Evolutionary conservation across 2,329 filamentous ascomycete species (phyloP), one percentile per base, ranked within the genome.

Genomic region (Xylariaceae sp.): DNA sequence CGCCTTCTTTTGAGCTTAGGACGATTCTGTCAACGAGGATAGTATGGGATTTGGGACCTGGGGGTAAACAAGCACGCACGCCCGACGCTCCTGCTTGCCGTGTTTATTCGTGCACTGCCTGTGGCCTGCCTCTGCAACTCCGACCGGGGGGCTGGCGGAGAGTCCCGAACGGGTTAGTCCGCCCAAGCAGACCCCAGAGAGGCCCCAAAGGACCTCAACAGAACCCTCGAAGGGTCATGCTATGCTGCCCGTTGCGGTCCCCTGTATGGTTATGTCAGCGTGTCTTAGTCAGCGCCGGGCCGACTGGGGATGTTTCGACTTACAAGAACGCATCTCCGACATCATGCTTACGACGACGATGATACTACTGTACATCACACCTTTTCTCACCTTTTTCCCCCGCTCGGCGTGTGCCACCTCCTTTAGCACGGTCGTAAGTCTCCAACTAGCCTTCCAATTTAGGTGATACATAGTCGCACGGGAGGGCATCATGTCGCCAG

Each of bases 131-230:
- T 42, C 35, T 7, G 50, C 44, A 53, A 50, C 51, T 62, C 55
- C 52, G 47, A 56, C 9, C 8, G 23, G 23, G 23, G 23, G 23
- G 23, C 23, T 8, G 52, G 44, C 44, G 58, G 58, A 18, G 4
- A 10, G 53, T 0, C 61, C 35, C 1, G 47, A 59, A 52, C 2
- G 2, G 48, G 57, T 11, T 60, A 59, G 60, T 57, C 62, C 62
- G 62, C 60, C 30, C 5, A 18, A 30, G 1, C 23, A 23, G 23
- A 23, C 23, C 23, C 23, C 23, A 23, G 23, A 23, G 23, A n/a
- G 23, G 4, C 23, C 23, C 23, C 23, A 23, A 5, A 23, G 23
- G 23, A 23, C 23, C 4, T 17, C 17, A 17, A 17, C 17, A 17
- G 17, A 17, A 17, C 17, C 17, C 17, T 17, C 17, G 17, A 17